These are phyloP conservation scores for Candida coquimbonensis DNA, from an alignment of 805 yeast genomes.

Conservation along the genomic window DNA sequence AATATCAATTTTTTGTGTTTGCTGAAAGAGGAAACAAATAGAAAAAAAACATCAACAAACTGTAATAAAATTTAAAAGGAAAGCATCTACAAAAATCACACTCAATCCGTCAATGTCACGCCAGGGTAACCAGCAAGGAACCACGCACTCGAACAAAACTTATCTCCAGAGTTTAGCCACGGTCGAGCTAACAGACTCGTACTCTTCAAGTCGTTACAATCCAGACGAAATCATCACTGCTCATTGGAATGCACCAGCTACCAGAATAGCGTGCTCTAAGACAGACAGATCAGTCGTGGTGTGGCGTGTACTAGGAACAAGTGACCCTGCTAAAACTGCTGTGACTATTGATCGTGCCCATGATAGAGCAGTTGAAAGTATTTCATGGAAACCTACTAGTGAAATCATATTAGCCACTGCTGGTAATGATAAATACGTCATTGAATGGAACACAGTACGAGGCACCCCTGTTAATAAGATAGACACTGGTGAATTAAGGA, in stretches of 20 bases:
- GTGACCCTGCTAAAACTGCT: slow-evolving; percentile 26
- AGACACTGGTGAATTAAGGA: slow-evolving; percentile 19
- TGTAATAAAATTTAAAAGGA: too few species aligned
- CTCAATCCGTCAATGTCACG: background rate
- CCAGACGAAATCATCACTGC: slow-evolving; percentile 10
- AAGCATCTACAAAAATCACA: too few species aligned
- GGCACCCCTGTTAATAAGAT: slow-evolving; percentile 29
- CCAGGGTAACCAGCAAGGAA: background rate
- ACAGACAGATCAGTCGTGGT: slow-evolving; percentile 24
- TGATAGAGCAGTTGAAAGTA: slow-evolving; percentile 29
- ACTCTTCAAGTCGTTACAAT: background rate
- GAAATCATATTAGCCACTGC: slow-evolving; percentile 42
- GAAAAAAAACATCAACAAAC: too few species aligned
- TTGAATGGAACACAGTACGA: slow-evolving; percentile 37
- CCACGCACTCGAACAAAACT: background rate
- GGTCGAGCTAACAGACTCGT: background rate
- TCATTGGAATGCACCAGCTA: slow-evolving; percentile 25
- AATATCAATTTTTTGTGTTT: too few species aligned
- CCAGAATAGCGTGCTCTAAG: slow-evolving; percentile 23
- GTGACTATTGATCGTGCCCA: slow-evolving; percentile 36
- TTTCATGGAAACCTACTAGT: slow-evolving; percentile 44
- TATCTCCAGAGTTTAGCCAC: slow-evolving; percentile 3
- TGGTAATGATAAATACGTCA: slow-evolving; percentile 39
- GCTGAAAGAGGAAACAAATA: too few species aligned
- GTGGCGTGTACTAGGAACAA: slow-evolving; percentile 21